Base-by-base conservation (phyloP, 345 rosid genomes). In the Linum trigynum region DNA sequence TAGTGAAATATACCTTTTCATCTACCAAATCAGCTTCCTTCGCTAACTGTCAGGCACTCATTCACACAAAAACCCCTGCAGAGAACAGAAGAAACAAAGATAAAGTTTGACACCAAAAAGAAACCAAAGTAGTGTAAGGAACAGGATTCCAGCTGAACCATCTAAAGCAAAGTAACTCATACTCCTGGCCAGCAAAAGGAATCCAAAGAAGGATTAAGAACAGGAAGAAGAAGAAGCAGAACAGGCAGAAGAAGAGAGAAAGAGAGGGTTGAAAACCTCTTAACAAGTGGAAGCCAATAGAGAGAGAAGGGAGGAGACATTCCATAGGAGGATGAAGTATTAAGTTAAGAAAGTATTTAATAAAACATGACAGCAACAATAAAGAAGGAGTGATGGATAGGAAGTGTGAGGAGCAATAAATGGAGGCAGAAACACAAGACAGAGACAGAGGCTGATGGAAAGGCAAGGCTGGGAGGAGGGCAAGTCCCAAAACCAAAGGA, bases 41-140 rank as follows among this genome's bases (percentile, higher is more conserved):
- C n/a, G 6, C 39, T 14, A 50, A 53, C 4, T 65, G 61, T 41
- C 17, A 57, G 6, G 40, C 41, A 14, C 66, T 61, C 37, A 57
- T 17, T 53, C 43, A 67, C 66, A 57, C n/a, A 50, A 63, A 23
- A 61, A 38, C 61, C 75, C 55, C 74, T 68, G 72, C 68, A 70
- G 38, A 68, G 37, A 51, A 35, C 68, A 37, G 5, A 60, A 36
- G 45, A 38, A 58, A 53, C 61, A 43, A 23, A 35, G 45, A 17
- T 15, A 17, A 5, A 61, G 32, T 23, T 3, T 5, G 2, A 57
- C 57, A 15, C 51, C 32, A 32, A 45, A 38, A 6, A 32, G 4
- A 39, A 57, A 5, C 57, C 35, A 59, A 16, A 38, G 38, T 14
- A 14, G 37, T 37, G 57, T 5, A 36, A 62, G 15, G 55, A 23